These are phyloP conservation scores for Eustoma russellianum DNA, from an alignment of 257 asterid species.

Conservation along the genomic window DNA sequence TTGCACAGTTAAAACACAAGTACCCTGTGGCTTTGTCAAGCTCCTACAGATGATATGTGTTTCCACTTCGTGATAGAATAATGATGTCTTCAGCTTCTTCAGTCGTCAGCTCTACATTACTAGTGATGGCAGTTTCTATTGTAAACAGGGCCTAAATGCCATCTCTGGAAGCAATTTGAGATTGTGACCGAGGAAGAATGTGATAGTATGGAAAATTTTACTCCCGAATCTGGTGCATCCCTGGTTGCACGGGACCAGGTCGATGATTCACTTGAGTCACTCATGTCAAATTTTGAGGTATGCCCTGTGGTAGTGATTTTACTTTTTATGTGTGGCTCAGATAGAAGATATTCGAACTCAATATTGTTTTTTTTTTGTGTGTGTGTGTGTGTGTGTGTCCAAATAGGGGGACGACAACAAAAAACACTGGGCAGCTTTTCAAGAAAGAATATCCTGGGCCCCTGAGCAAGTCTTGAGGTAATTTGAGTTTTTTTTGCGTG, in stretches of 20 bases:
- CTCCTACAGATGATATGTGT: no score
- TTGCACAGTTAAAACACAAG: no score
- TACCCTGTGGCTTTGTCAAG: no score
- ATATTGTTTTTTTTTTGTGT: neutral
- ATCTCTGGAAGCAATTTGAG: conserved; percentile 77
- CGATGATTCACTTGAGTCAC: conserved; percentile 36
- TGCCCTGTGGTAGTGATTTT: conserved; percentile 6
- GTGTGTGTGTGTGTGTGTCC: no score
- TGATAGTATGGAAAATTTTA: conserved; percentile 28
- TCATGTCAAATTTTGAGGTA: conserved; percentile 27
- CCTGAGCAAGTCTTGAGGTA: conserved; percentile 90
- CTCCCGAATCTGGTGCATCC: conserved; percentile 25
- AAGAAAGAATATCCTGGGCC: conserved; percentile 59
- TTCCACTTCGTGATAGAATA: no score
- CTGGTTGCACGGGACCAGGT: conserved; percentile 37
- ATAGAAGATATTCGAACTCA: neutral
- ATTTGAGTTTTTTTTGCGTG: neutral
- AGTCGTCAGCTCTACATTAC: no score
- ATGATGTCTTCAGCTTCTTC: no score
- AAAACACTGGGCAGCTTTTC: conserved; percentile 85
- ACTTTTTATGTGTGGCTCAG: neutral
- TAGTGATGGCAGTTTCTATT: conserved; percentile 1
- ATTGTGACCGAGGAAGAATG: conserved; percentile 61
- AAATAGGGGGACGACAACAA: conserved; percentile 65
- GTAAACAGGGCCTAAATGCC: conserved; percentile 51